Percentiles rank a stretch among this genome's conserved stretches.
phyloP scores from a whole-genome alignment of 805 yeast species.

The Saturnispora besseyi region DNA sequence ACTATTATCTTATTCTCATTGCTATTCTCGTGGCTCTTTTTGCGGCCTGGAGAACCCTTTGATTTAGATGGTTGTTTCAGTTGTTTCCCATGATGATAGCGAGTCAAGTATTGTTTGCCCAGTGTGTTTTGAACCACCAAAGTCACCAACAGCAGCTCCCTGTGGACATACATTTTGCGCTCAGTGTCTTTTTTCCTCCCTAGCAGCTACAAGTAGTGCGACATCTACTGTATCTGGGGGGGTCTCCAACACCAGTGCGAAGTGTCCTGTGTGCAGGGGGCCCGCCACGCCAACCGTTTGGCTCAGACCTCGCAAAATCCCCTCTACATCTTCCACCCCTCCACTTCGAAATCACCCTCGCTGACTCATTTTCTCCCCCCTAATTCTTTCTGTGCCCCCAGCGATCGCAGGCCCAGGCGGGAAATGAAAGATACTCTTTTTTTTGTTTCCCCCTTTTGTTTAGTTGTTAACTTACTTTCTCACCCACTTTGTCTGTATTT shows the following conservation, averaged over 20 bases:
- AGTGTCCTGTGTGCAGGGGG: slow-evolving; percentile 5
- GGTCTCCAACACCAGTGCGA: neutral
- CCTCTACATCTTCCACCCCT: neutral
- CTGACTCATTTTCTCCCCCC: too few relatives aligned
- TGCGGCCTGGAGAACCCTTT: slow-evolving; percentile 8
- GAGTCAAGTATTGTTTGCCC: slow-evolving; percentile 38
- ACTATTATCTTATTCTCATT: slow-evolving; percentile 1
- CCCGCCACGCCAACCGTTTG: neutral
- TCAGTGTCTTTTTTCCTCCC: slow-evolving; percentile 42
- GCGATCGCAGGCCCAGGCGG: too few relatives aligned
- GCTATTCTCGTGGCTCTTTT: slow-evolving; percentile 6
- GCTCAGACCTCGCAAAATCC: slow-evolving; percentile 2
- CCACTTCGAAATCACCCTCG: neutral
- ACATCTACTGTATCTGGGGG: neutral
- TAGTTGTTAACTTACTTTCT: neutral
- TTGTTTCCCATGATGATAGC: slow-evolving; percentile 7
- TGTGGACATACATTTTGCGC: slow-evolving; percentile 55
- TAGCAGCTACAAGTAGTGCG: slow-evolving; percentile 21
- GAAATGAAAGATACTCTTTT: too few relatives aligned
- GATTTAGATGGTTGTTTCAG: slow-evolving; percentile 10
- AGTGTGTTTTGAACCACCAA: slow-evolving; percentile 48
- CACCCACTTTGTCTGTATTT: neutral
- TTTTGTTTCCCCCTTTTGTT: neutral
- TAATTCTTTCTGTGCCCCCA: too few relatives aligned
- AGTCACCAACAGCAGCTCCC: slow-evolving; percentile 37